Evolutionary conservation across 345 rosid genomes (phyloP).

Genomic region (Anacardium occidentale): DNA sequence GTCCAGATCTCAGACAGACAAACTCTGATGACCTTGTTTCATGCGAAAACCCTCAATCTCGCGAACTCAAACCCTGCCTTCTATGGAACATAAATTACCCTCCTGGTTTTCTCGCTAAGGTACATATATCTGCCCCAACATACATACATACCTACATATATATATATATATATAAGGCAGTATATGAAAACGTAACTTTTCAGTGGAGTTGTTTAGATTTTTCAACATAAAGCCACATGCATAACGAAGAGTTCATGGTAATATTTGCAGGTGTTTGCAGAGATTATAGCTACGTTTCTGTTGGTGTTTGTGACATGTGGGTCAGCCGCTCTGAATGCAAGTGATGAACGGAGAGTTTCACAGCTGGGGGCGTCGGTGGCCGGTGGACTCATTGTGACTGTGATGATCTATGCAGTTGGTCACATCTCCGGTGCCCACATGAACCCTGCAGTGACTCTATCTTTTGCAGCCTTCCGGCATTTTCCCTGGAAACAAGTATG

Average conservation of each 20-base stretch:
- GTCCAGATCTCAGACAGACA: slow-evolving; percentile 6
- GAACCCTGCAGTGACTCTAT: slow-evolving; percentile 69
- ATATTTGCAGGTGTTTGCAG: slow-evolving; percentile 50
- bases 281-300: slow-evolving; percentile 51
- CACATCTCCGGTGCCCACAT: slow-evolving; percentile 78
- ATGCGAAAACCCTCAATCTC: slow-evolving; percentile 10
- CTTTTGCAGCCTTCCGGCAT: slow-evolving; percentile 48
- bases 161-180: too few species aligned
- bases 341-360: slow-evolving; percentile 37
- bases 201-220: too few species aligned
- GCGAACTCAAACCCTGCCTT: neutral
- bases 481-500: slow-evolving; percentile 65
- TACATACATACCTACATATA: too few species aligned
- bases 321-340: slow-evolving; percentile 38
- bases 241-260: too few species aligned
- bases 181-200: too few species aligned
- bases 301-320: slow-evolving; percentile 65
- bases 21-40: slow-evolving; percentile 5
- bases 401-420: slow-evolving; percentile 68
- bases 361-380: slow-evolving; percentile 56
- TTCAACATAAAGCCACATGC: too few species aligned
- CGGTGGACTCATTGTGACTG: slow-evolving; percentile 66
- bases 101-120: slow-evolving; percentile 45
- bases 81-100: slow-evolving; percentile 32
- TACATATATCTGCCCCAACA: neutral